A percentile compares a stretch with the other conserved stretches of the same genome.
phyloP scores from a whole-genome alignment of 257 asterid species.

The Fraxinus americana region DNA sequence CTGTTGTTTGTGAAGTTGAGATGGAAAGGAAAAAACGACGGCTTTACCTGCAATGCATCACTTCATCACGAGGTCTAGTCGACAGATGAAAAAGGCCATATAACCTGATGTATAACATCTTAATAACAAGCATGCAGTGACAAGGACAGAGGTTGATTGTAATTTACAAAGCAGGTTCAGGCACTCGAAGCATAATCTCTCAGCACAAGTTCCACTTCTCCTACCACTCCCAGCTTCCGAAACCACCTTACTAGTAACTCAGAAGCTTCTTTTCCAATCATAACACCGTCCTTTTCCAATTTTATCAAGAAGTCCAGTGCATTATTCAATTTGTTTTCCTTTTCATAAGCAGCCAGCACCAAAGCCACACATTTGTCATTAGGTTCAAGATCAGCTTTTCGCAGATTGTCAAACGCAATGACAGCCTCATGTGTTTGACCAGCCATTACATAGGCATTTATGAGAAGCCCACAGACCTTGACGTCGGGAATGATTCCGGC shows the following conservation, averaged over 20 bases:
- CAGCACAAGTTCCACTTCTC: slow-evolving; percentile 71
- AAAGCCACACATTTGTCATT: slow-evolving; percentile 80
- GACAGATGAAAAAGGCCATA: background rate
- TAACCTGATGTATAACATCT: background rate
- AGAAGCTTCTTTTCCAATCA: slow-evolving; percentile 70
- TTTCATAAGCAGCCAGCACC: slow-evolving; percentile 60
- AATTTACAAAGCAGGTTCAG: slow-evolving; percentile 27
- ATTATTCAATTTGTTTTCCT: slow-evolving; percentile 60
- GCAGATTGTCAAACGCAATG: slow-evolving; percentile 68
- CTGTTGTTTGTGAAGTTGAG: background rate
- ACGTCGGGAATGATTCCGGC: slow-evolving; percentile 78
- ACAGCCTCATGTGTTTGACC: slow-evolving; percentile 68
- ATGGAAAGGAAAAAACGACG: background rate
- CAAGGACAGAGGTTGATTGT: background rate
- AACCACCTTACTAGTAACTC: slow-evolving; percentile 69
- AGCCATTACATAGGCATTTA: slow-evolving; percentile 68
- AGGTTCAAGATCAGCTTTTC: slow-evolving; percentile 60
- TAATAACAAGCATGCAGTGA: background rate
- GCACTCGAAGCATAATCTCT: slow-evolving; percentile 45
- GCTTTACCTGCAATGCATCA: background rate
- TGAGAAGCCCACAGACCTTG: slow-evolving; percentile 73
- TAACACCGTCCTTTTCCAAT: slow-evolving; percentile 54
- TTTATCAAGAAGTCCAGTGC: slow-evolving; percentile 64
- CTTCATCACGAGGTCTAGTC: background rate
- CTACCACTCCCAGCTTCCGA: slow-evolving; percentile 65